Conservation (phyloP, 257 asterid genomes). For the Fraxinus pennsylvanica region DNA sequence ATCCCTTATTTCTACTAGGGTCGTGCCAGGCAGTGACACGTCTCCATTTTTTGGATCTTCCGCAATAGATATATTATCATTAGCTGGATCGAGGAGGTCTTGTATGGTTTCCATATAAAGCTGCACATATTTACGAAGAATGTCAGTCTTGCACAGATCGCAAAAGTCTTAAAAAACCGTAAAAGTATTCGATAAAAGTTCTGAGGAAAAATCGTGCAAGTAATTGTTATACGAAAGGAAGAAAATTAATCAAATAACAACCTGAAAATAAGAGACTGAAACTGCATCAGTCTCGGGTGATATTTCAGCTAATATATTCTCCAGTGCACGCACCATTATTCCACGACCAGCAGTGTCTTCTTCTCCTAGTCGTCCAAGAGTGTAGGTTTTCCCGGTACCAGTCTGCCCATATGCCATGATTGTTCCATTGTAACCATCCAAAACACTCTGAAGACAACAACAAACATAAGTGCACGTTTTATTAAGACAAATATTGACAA, state of each 20-base stretch:
- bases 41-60: conserved; percentile 89
- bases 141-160: conserved; percentile 5
- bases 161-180: background rate
- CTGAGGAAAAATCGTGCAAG: background rate
- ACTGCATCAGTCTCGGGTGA: conserved; percentile 62
- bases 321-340: conserved; percentile 92
- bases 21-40: conserved; percentile 81
- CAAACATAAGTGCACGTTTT: conserved; percentile 1
- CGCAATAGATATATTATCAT: conserved; percentile 65
- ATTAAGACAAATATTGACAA: conserved; percentile 14
- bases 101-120: conserved; percentile 86
- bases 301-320: conserved; percentile 65
- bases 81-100: conserved; percentile 79
- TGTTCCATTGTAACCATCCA: conserved; percentile 94
- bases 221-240: conserved; percentile 14
- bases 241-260: conserved; percentile 25
- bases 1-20: conserved; percentile 70
- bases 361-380: conserved; percentile 83
- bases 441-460: conserved; percentile 66
- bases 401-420: conserved; percentile 97
- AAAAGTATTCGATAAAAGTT: conserved; percentile 2
- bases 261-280: conserved; percentile 87
- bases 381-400: conserved; percentile 92
- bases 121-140: conserved; percentile 43
- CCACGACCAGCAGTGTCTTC: conserved; percentile 84